Evolutionary conservation across 2,329 filamentous ascomycete genomes (phyloP).

Genomic region (Botryotinia calthae): DNA sequence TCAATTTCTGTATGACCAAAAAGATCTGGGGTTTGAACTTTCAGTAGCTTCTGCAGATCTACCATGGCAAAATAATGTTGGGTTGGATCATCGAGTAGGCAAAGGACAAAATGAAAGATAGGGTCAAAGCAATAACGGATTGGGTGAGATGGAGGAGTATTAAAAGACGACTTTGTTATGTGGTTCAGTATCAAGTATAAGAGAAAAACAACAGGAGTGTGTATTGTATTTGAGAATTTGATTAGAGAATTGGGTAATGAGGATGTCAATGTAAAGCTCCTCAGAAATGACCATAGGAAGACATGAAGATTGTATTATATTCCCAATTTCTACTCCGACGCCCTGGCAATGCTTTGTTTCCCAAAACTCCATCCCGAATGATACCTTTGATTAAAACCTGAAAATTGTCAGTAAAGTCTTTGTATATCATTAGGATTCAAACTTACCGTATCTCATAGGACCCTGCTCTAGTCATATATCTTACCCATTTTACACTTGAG

Average conservation of each 20-base stretch:
- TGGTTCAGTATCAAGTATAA: background rate
- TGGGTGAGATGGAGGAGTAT: background rate
- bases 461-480: constrained; percentile 97
- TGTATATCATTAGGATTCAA: background rate
- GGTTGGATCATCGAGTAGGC: background rate
- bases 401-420: constrained; percentile 6
- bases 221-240: background rate
- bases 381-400: constrained; percentile 26
- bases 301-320: constrained; percentile 20
- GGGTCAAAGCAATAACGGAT: background rate
- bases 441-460: constrained; percentile 90
- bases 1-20: background rate
- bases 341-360: constrained; percentile 21
- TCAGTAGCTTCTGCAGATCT: background rate
- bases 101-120: background rate
- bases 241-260: background rate
- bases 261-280: background rate
- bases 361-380: constrained; percentile 17
- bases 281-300: background rate
- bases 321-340: constrained; percentile 17
- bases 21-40: background rate
- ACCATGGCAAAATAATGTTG: background rate
- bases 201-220: background rate
- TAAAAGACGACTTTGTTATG: background rate
- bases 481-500: constrained; percentile 97